phyloP scores from a whole-genome alignment of 768 basidiomycete genomes.

The Serendipita sp. region DNA sequence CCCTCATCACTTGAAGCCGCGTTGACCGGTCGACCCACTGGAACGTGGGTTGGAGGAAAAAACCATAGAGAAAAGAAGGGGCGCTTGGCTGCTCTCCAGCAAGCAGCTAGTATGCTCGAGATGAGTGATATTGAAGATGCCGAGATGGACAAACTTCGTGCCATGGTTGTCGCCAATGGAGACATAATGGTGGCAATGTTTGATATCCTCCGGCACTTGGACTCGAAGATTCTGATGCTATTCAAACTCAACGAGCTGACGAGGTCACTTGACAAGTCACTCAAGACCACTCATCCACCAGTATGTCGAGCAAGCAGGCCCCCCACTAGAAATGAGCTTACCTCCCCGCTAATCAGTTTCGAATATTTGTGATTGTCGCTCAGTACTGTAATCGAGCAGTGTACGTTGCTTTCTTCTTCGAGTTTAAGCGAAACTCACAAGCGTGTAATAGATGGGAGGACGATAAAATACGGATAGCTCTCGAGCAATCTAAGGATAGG shows the following conservation, averaged over 20 bases:
- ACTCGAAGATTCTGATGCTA: constrained; percentile 45
- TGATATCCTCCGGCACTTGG: constrained; percentile 71
- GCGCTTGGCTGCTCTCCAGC: constrained; percentile 24
- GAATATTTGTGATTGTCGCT: constrained; percentile 83
- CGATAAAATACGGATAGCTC: neutral
- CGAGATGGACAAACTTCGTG: constrained; percentile 68
- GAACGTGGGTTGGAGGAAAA: constrained; percentile 27
- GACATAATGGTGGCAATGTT: constrained; percentile 75
- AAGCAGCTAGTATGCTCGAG: constrained; percentile 66
- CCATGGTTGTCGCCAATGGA: constrained; percentile 66
- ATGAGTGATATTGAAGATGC: constrained; percentile 34
- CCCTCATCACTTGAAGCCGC: neutral
- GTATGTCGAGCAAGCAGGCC: constrained; percentile 20
- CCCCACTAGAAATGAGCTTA: neutral
- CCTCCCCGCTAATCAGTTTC: constrained; percentile 29
- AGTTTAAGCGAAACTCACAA: neutral
- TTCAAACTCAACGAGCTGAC: constrained; percentile 60
- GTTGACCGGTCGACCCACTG: constrained; percentile 42
- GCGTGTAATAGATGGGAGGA: constrained; percentile 2
- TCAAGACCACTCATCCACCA: constrained; percentile 76
- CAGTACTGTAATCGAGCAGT: constrained; percentile 71
- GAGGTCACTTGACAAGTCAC: constrained; percentile 60
- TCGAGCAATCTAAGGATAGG: neutral
- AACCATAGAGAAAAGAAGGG: constrained; percentile 23
- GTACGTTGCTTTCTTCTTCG: constrained; percentile 16